Evolutionary conservation across 148 eudicot species (phyloP), one percentile per base, ranked within the genome.

Genomic region (Suaeda aralocaspica): DNA sequence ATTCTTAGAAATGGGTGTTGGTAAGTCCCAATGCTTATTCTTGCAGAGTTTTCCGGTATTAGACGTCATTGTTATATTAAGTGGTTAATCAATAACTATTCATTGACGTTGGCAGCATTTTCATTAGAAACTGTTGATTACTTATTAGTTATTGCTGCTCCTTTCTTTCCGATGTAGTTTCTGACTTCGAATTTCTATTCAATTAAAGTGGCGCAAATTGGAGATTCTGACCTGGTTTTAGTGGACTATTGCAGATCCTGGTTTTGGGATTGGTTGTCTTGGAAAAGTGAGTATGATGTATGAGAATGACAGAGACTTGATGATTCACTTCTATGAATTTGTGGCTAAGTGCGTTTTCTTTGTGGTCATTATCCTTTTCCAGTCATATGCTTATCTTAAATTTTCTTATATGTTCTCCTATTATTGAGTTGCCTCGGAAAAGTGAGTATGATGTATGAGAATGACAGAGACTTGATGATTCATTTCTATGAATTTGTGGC

Each of bases 391-490:
- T 16, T 19, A 18, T 21, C 45, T 59, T 14, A 6, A n/a, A n/a
- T n/a, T n/a, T n/a, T n/a, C n/a, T n/a, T n/a, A n/a, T n/a, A n/a
- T n/a, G n/a, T n/a, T n/a, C n/a, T n/a, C n/a, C n/a, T n/a, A n/a
- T n/a, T n/a, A n/a, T n/a, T n/a, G n/a, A n/a, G 89, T 76, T 86
- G 93, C 83, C 83, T 92, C 81, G 98, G 98, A 59, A 92, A 90
- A 79, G 86, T 92, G 61, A 92, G 84, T 77, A 73, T 85, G 86
- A 82, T 79, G 64, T 88, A 80, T 69, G 98, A 88, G 80, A 88
- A 83, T 80, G 98, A 92, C 80, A 84, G 75, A 9, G 98, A 89
- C 59, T 78, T 92, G 84, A 89, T 88, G 93, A 82, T 89, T 75
- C 96, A 71, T 11, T 92, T 92, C 62, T 92, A 92, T 70, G 84